Conservation (phyloP, 1,284 basidiomycete genomes). For the Ustilago curta region DNA sequence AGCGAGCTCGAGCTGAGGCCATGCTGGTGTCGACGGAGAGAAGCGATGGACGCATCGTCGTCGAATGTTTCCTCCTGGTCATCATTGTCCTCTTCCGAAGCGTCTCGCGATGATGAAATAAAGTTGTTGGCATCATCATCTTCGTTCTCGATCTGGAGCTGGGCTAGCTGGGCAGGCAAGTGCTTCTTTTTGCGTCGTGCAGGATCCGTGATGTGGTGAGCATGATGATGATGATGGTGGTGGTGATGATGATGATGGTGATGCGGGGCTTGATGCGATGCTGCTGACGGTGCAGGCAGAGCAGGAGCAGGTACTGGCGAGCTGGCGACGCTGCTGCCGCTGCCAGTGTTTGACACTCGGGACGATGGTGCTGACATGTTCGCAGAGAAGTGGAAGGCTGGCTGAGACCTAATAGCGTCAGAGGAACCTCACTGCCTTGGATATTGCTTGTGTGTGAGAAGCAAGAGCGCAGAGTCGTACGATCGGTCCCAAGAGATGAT, state of each 20-base stretch:
- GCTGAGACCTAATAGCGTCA: neutral
- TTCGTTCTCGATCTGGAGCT: slow-evolving; percentile 51
- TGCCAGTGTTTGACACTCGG: slow-evolving; percentile 27
- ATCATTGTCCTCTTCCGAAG: slow-evolving; percentile 58
- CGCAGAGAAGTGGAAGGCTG: neutral
- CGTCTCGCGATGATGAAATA: slow-evolving; percentile 54
- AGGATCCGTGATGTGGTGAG: slow-evolving; percentile 50
- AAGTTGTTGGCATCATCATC: slow-evolving; percentile 42
- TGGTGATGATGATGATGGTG: slow-evolving; percentile 46
- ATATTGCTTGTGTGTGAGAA: too few relatives aligned
- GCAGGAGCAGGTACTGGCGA: slow-evolving; percentile 13
- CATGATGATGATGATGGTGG: slow-evolving; percentile 49
- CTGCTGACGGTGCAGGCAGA: slow-evolving; percentile 7
- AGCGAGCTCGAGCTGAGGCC: slow-evolving; percentile 30
- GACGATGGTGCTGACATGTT: slow-evolving; percentile 21
- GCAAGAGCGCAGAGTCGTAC: too few relatives aligned
- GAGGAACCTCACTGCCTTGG: too few relatives aligned
- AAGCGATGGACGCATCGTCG: slow-evolving; percentile 51
- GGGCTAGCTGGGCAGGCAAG: slow-evolving; percentile 45
- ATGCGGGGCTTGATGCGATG: slow-evolving; percentile 10
- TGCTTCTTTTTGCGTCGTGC: slow-evolving; percentile 56
- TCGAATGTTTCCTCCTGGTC: slow-evolving; percentile 54
- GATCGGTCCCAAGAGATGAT: too few relatives aligned
- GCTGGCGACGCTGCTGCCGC: slow-evolving; percentile 39
- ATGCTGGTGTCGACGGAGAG: slow-evolving; percentile 44